A percentile compares a stretch with the other conserved stretches of the same genome.
Conservation (phyloP, 139 green algal genomes). For the Micractinium conductrix region DNA sequence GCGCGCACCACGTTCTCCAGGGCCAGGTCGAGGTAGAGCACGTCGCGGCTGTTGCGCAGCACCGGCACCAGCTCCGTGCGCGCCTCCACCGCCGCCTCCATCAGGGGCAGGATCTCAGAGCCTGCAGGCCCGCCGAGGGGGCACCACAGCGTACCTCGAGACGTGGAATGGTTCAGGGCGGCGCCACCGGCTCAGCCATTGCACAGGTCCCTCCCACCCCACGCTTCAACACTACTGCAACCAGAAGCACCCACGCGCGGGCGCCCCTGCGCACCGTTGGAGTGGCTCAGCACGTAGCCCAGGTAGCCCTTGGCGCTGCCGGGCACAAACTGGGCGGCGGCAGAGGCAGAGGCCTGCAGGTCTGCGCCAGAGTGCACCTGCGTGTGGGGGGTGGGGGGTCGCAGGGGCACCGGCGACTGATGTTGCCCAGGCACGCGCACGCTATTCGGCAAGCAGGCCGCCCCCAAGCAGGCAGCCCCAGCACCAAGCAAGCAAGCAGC, state of each 20-base stretch:
- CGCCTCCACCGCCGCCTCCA: conserved; percentile 93
- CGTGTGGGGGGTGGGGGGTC: background rate
- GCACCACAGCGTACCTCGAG: too few species aligned
- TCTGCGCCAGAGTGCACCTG: conserved; percentile 79
- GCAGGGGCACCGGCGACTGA: background rate
- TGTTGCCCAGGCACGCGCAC: background rate
- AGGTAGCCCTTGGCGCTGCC: conserved; percentile 77
- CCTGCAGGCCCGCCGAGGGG: too few species aligned
- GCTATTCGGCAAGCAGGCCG: background rate
- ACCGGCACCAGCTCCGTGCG: conserved; percentile 79
- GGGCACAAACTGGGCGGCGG: conserved; percentile 60
- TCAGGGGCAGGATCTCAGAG: conserved; percentile 76
- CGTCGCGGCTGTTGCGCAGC: conserved; percentile 74
- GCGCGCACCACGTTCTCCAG: conserved; percentile 86
- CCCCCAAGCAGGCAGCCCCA: too few species aligned
- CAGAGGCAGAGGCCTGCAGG: conserved; percentile 70
- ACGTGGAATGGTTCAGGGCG: too few species aligned
- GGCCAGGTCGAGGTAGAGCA: conserved; percentile 97
- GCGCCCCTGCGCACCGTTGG: too few species aligned
- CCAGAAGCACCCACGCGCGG: too few species aligned
- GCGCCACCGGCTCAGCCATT: too few species aligned
- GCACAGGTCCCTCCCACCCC: too few species aligned
- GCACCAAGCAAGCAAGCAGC: too few species aligned
- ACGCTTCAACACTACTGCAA: too few species aligned
- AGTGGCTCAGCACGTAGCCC: conserved; percentile 82